Conservation (phyloP, 306 rosid species). For the Rosa rugosa region DNA sequence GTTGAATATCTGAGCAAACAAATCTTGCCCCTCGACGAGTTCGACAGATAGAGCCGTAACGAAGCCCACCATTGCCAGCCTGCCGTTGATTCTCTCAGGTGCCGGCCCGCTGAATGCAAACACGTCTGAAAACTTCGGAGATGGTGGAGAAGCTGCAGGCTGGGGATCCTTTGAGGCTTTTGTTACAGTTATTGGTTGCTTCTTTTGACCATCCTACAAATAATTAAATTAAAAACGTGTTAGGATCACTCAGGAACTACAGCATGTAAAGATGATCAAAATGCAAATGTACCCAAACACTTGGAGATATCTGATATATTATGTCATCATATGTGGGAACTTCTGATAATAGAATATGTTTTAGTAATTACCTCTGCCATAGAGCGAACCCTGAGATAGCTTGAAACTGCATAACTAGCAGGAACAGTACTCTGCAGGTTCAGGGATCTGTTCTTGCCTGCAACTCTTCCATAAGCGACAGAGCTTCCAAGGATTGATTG, state of each 20-base stretch:
- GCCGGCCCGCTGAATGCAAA: constrained; percentile 67
- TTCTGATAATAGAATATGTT: too few relatives aligned
- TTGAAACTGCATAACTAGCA: not conserved
- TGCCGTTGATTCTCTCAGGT: constrained; percentile 74
- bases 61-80: constrained; percentile 69
- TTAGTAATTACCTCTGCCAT: not conserved
- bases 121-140: constrained; percentile 39
- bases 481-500: not conserved
- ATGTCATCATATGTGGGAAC: too few relatives aligned
- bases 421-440: not conserved
- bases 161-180: not conserved
- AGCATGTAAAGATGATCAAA: too few relatives aligned
- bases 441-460: not conserved
- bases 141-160: not conserved
- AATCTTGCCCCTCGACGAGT: constrained; percentile 46
- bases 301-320: too few relatives aligned
- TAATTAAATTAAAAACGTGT: too few relatives aligned
- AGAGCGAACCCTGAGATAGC: not conserved
- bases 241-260: too few relatives aligned
- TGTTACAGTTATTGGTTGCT: constrained; percentile 8
- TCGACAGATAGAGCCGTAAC: constrained; percentile 61
- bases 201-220: constrained; percentile 8
- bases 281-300: too few relatives aligned
- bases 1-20: constrained; percentile 45
- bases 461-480: not conserved